Conservation (phyloP, 352 stramenopile genomes). For the Poterioochromonas sp. region DNA sequence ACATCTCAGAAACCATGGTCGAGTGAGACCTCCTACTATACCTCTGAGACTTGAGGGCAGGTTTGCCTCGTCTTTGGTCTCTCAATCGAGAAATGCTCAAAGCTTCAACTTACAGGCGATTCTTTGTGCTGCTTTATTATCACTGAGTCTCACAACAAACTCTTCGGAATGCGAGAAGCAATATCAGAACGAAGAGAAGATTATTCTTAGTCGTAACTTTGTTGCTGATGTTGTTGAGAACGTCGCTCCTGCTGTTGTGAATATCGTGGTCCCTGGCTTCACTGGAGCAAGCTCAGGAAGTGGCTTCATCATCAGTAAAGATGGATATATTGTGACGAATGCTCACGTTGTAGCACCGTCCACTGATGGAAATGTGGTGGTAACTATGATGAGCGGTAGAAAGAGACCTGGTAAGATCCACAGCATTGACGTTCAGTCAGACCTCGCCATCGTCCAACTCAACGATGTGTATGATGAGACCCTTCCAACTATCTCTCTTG, state of each 20-base stretch:
- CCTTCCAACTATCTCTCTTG: conserved; percentile 36
- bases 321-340: conserved; percentile 80
- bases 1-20: too few species aligned
- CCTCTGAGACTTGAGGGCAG: too few species aligned
- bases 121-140: too few species aligned
- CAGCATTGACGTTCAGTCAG: conserved; percentile 68
- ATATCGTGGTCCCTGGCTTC: conserved; percentile 50
- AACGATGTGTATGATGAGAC: conserved; percentile 43
- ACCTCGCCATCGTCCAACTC: conserved; percentile 78
- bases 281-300: conserved; percentile 61
- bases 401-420: conserved; percentile 64
- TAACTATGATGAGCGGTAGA: conserved; percentile 65
- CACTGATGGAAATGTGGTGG: not conserved
- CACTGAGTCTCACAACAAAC: too few species aligned
- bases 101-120: too few species aligned
- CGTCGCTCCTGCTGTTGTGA: conserved; percentile 71
- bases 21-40: too few species aligned
- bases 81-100: too few species aligned
- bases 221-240: conserved; percentile 65
- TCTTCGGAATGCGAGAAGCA: conserved; percentile 1
- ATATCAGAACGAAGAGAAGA: conserved; percentile 10
- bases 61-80: too few species aligned
- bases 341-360: conserved; percentile 67
- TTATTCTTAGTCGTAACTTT: conserved; percentile 22
- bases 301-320: conserved; percentile 75